phyloP scores from a whole-genome alignment of 192 early-diverging fungal species.

The Entomortierella beljakovae region DNA sequence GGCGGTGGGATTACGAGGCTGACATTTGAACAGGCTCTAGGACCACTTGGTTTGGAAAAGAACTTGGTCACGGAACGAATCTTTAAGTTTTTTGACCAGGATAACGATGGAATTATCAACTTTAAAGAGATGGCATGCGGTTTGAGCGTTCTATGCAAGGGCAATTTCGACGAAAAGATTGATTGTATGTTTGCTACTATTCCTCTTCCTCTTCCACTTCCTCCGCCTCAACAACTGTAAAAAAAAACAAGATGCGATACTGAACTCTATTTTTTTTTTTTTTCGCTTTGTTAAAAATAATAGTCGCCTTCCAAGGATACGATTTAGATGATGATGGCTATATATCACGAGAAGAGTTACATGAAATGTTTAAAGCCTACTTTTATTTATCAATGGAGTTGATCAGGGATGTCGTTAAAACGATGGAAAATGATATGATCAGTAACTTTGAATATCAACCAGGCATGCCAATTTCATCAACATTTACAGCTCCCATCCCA shows the following conservation, averaged over 20 bases:
- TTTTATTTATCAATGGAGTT: slow-evolving; percentile 91
- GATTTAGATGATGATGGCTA: slow-evolving; percentile 90
- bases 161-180: slow-evolving; percentile 91
- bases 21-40: slow-evolving; percentile 89
- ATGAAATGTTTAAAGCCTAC: slow-evolving; percentile 93
- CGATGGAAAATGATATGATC: slow-evolving; percentile 91
- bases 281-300: not conserved
- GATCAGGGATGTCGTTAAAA: slow-evolving; percentile 88
- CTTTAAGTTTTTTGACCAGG: slow-evolving; percentile 91
- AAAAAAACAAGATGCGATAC: too few species aligned
- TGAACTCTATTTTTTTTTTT: too few species aligned
- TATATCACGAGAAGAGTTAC: slow-evolving; percentile 86
- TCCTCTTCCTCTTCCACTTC: not conserved
- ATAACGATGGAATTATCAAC: slow-evolving; percentile 79
- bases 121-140: slow-evolving; percentile 90
- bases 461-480: slow-evolving; percentile 88
- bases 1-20: slow-evolving; percentile 79
- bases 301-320: slow-evolving; percentile 91
- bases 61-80: slow-evolving; percentile 90
- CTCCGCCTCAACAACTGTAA: too few species aligned
- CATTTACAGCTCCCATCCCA: slow-evolving; percentile 88
- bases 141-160: slow-evolving; percentile 85
- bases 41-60: slow-evolving; percentile 83
- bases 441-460: slow-evolving; percentile 84
- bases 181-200: slow-evolving; percentile 65